Evolutionary conservation across 805 yeast species (phyloP), one percentile per base, ranked within the genome.

Genomic region (Wickerhamiella siamensis): DNA sequence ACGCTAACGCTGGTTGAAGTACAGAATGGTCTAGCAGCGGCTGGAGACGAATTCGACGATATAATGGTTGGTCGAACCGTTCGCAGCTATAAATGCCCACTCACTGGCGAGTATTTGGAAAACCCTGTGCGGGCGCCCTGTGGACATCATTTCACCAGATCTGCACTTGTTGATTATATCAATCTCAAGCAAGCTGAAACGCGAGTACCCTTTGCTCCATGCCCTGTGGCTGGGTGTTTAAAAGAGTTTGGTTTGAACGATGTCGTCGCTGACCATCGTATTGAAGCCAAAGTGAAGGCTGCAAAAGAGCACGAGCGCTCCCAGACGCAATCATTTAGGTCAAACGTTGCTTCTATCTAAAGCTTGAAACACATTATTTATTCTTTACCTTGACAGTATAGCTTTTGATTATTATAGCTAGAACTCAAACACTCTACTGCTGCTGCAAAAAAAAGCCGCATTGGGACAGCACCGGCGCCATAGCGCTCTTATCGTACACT

Each of bases 41-140:
- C 6, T 8, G 29, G 12, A 24, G 37, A 18, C 16, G 52, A 50
- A 8, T 38, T 21, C n/a, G 47, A 41, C 18, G 39, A 39, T 4
- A 33, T 35, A 4, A 24, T 15, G 8, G 39, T 41, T 6, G 47
- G 29, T 5, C 45, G 40, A n/a, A 31, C 38, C 9, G 40, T 41
- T 8, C n/a, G 22, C 8, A 29, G 14, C 3, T 48, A 44, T 12
- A 17, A 39, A 2, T 50, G 53, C 31, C 47, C 44, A 4, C 18
- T 50, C 14, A 31, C 51, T 9, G 5, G 36, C n/a, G 15, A 18
- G 15, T 18, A 21, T 3, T 33, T 49, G 9, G 44, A 44, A 17
- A 36, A 49, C 14, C 52, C 53, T 1, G 51, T 50, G 8, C 14
- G 43, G 12, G 43, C 49, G 1, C n/a, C 31, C 1, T 50, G 53